A percentile compares a stretch with the other conserved stretches of the same genome.
phyloP scores from a whole-genome alignment of 2,329 filamentous ascomycete genomes.

The Orbilia brochopaga region DNA sequence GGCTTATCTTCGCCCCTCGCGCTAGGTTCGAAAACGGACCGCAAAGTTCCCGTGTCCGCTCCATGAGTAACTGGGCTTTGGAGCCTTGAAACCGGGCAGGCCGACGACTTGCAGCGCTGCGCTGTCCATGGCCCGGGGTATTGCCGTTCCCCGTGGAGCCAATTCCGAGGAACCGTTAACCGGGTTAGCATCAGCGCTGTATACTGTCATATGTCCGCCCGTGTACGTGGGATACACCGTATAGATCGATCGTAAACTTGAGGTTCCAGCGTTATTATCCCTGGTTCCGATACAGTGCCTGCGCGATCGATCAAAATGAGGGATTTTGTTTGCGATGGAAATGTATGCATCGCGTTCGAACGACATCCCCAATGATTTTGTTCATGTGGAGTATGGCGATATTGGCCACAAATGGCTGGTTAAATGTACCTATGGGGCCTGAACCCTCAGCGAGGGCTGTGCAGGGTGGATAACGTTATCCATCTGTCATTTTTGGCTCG shows the following conservation, averaged over 20 bases:
- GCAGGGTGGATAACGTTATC: conserved; percentile 37
- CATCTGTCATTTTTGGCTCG: conserved; percentile 12
- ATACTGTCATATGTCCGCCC: not conserved
- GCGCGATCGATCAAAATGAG: not conserved
- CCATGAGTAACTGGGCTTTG: conserved; percentile 21
- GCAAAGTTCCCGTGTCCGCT: conserved; percentile 31
- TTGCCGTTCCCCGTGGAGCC: no score
- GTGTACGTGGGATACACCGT: conserved; percentile 16
- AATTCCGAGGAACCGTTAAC: not conserved
- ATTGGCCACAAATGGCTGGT: not conserved
- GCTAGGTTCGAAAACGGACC: conserved; percentile 15
- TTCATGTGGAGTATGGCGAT: not conserved
- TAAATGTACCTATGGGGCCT: not conserved
- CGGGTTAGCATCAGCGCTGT: not conserved
- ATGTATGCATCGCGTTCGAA: not conserved
- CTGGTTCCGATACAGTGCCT: not conserved
- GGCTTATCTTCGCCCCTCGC: conserved; percentile 14
- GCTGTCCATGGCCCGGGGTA: not conserved
- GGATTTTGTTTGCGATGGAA: not conserved
- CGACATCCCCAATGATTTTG: not conserved
- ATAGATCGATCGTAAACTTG: conserved; percentile 10
- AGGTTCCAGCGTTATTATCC: not conserved
- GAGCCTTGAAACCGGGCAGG: not conserved
- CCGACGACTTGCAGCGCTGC: not conserved
- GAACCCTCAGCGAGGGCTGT: not conserved